phyloP scores from a whole-genome alignment of 1,284 basidiomycete species.

The Caloboletus inedulis region DNA sequence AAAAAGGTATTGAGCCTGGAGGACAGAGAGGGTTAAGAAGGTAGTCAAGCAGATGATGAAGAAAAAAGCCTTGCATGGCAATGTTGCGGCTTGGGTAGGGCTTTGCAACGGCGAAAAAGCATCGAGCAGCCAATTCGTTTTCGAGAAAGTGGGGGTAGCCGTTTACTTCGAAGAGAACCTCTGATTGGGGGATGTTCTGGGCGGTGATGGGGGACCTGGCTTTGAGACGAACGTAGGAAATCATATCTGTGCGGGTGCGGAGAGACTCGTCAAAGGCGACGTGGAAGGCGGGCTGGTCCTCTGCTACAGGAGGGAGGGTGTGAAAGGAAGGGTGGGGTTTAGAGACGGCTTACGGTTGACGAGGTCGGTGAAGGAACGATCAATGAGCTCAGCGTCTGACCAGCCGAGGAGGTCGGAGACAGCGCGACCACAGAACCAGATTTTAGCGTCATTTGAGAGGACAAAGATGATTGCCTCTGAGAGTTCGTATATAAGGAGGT shows the following conservation, averaged over 20 bases:
- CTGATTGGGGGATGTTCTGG: slow-evolving; percentile 32
- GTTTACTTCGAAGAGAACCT: slow-evolving; percentile 70
- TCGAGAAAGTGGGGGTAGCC: slow-evolving; percentile 59
- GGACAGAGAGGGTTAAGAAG: slow-evolving; percentile 12
- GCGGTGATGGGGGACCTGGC: slow-evolving; percentile 24
- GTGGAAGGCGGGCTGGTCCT: slow-evolving; percentile 60
- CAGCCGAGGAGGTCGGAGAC: slow-evolving; percentile 72
- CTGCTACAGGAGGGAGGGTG: slow-evolving; percentile 38
- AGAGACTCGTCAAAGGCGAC: slow-evolving; percentile 55
- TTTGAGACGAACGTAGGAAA: slow-evolving; percentile 63
- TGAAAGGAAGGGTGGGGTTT: neutral
- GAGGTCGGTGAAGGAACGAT: slow-evolving; percentile 60
- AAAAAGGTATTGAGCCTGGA: slow-evolving; percentile 72
- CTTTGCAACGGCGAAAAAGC: slow-evolving; percentile 71
- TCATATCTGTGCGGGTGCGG: slow-evolving; percentile 45
- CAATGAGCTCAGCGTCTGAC: slow-evolving; percentile 69
- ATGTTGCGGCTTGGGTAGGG: slow-evolving; percentile 73
- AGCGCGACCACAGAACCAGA: slow-evolving; percentile 71
- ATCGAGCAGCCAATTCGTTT: slow-evolving; percentile 44
- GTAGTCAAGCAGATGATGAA: neutral
- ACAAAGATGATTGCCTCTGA: slow-evolving; percentile 71
- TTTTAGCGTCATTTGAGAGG: slow-evolving; percentile 55
- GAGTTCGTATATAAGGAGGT: slow-evolving; percentile 74
- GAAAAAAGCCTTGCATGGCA: slow-evolving; percentile 52
- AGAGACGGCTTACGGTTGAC: slow-evolving; percentile 52